Conservation (phyloP, 1,284 basidiomycete genomes). For the Caloboletus firmus region DNA sequence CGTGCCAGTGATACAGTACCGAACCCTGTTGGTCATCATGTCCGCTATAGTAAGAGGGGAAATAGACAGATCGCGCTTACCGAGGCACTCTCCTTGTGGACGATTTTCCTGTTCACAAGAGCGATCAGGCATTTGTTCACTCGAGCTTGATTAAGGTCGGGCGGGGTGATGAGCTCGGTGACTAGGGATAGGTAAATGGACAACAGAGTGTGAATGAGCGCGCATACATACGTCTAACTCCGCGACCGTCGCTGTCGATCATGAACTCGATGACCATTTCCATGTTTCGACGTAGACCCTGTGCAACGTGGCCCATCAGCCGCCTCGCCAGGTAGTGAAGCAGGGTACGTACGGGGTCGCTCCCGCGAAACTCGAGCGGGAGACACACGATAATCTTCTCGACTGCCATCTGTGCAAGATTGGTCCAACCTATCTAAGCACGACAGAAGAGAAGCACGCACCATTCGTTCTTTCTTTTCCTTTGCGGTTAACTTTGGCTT, state of each 20-base stretch:
- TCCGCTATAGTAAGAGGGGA: neutral
- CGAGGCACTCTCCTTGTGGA: constrained; percentile 71
- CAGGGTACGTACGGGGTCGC: constrained; percentile 64
- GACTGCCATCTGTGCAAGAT: constrained; percentile 52
- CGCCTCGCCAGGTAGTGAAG: neutral
- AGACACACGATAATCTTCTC: constrained; percentile 77
- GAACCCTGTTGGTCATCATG: constrained; percentile 22
- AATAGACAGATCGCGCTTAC: constrained; percentile 36
- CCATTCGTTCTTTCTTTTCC: constrained; percentile 81
- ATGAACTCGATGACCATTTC: constrained; percentile 74
- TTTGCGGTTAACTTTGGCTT: constrained; percentile 73
- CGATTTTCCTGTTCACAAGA: constrained; percentile 84
- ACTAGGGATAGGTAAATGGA: constrained; percentile 47
- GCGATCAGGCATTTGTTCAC: constrained; percentile 94
- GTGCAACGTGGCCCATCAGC: neutral
- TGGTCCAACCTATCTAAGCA: neutral
- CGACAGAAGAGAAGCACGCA: constrained; percentile 34
- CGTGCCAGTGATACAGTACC: constrained; percentile 34
- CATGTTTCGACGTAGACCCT: constrained; percentile 75
- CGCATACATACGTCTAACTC: constrained; percentile 52
- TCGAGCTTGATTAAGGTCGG: constrained; percentile 82
- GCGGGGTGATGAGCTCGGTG: constrained; percentile 73
- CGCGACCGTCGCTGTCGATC: constrained; percentile 54
- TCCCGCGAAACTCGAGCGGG: constrained; percentile 89
- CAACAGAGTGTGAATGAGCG: neutral